Base-by-base conservation (phyloP, 2,329 filamentous ascomycete species). In the Geosmithia morbida region DNA sequence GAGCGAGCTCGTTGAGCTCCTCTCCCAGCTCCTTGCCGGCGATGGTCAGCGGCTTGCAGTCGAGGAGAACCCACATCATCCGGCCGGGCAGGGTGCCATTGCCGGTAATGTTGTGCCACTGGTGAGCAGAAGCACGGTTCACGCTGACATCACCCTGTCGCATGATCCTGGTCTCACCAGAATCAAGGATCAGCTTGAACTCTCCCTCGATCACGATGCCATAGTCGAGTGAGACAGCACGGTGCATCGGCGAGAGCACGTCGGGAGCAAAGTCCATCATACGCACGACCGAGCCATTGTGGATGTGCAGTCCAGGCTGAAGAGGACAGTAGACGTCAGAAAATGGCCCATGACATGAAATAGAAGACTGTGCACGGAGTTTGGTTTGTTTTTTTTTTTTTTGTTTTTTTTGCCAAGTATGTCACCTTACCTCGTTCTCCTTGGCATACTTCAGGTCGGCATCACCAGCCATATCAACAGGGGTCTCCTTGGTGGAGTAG, bases 81-180 rank as follows among this genome's bases (percentile, higher is more conserved):
- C 49, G 47, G 14, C 30, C 49, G 18, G 47, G 41, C 47, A 47
- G 14, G 7, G 43, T 44, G 26, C 47, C 48, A 50, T 47, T 49
- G 2, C 48, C 48, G 3, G 52, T 48, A 3, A 47, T 11, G 49
- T 77, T 77, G 45, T 62, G 57, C 74, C 73, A 77, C 22, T 66
- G 66, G 56, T 79, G 75, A 61, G 69, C 72, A 2, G 74, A 76
- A 1, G 66, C 72, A 41, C 75, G 61, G 58, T 79, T 74, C 18
- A 79, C 68, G 10, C 68, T 68, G n/a, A 77, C 59, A 53, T 79
- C 74, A 2, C 75, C 75, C 11, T 65, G 60, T 44, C 61, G 59
- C 65, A 79, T 61, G 20, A 62, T 48, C 43, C 63, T 62, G 45
- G 56, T 62, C 48, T 70, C 71, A 1, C 74, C 73, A n/a, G 67